Base-by-base conservation (phyloP, 2,329 filamentous ascomycete genomes). In the Ophiostoma tasmaniense region DNA sequence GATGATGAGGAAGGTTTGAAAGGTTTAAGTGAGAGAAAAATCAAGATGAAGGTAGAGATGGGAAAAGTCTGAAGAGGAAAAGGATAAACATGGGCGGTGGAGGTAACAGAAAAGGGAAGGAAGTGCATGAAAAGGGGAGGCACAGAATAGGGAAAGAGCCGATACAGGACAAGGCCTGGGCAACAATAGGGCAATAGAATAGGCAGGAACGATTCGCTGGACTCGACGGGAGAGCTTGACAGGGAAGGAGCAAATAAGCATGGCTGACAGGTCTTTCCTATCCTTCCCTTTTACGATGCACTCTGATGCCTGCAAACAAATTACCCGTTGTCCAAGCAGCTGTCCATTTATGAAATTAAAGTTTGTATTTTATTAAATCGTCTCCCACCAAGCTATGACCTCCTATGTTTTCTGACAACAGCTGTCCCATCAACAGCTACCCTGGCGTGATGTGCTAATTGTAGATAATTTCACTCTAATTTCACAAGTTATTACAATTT, bases 241-340 rank as follows among this genome's bases (percentile, higher is more conserved):
- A 22, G 45, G 55, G 65, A 65, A 65, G 64, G 64, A 39, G 64
- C 65, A 62, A 35, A 62, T 30, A 30, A 28, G 59, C 25, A 30
- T 13, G 55, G 25, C 25, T 61, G 22, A 61, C 55, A 61, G 55
- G 25, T 11, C 11, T 17, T 30, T 33, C 14, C 55, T 17, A 3
- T 30, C 17, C 25, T 30, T 39, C 37, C 37, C 42, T 14, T 45
- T 20, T 45, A 5, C 17, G 10, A 11, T 14, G 37, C 37, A 39
- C 42, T 45, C 42, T 62, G 59, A 30, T 62, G 28, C 59, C 30
- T 62, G 28, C 59, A 62, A 30, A 20, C 10, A 14, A 20, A 42
- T 42, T 42, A 45, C 42, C 14, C 42, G 33, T 28, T 70, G 69
- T 62, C 69, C 66, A 64, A 68, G 69, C 66, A 70, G 67, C 67